Conservation (phyloP, 768 basidiomycete species). For the Suillus alpinus region DNA sequence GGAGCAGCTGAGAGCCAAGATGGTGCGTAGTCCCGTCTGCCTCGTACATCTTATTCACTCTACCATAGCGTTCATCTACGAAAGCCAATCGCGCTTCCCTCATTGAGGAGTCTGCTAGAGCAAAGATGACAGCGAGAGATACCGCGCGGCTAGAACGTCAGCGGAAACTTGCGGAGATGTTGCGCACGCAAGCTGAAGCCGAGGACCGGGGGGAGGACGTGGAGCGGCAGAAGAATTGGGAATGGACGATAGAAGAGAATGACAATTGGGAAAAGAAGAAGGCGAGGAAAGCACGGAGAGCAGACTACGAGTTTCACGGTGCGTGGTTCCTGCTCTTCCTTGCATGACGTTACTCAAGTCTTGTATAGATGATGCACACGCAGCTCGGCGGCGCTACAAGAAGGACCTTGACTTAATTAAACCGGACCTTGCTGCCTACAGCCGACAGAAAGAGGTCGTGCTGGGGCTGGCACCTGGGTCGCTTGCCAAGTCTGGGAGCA, state of each 20-base stretch:
- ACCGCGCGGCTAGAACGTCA: slow-evolving; percentile 45
- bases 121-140: not conserved
- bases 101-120: slow-evolving; percentile 60
- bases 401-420: slow-evolving; percentile 87
- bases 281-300: slow-evolving; percentile 77
- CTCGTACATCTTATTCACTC: slow-evolving; percentile 1
- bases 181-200: slow-evolving; percentile 84
- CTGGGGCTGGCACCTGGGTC: slow-evolving; percentile 73
- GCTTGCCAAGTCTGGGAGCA: slow-evolving; percentile 41
- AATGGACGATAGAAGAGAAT: slow-evolving; percentile 93
- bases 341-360: not conserved
- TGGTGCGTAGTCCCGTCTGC: slow-evolving; percentile 46
- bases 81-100: slow-evolving; percentile 84
- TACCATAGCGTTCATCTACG: slow-evolving; percentile 64
- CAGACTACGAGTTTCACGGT: slow-evolving; percentile 93
- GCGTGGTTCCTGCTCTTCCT: slow-evolving; percentile 24
- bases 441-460: slow-evolving; percentile 84
- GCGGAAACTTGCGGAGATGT: slow-evolving; percentile 84
- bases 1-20: slow-evolving; percentile 70
- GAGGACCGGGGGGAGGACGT: slow-evolving; percentile 89
- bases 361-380: slow-evolving; percentile 78
- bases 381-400: slow-evolving; percentile 89
- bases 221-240: slow-evolving; percentile 91
- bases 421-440: slow-evolving; percentile 84
- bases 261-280: slow-evolving; percentile 94